Base-by-base conservation (phyloP, 2,329 filamentous ascomycete species). In the Hymenoscyphus linearis region DNA sequence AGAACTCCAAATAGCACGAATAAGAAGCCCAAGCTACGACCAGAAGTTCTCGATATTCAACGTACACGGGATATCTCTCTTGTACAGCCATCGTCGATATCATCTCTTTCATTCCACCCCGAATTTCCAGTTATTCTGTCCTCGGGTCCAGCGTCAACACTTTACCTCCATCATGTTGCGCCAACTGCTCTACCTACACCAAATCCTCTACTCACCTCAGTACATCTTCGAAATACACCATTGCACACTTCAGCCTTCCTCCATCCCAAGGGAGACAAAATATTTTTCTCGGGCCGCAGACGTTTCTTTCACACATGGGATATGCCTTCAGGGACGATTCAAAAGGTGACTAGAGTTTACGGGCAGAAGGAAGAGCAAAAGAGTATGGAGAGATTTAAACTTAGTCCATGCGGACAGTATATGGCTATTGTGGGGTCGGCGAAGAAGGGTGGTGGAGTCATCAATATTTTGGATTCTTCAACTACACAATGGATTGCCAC, bases 251-350 rank as follows among this genome's bases (percentile, higher is more conserved):
- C 93, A 6, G 84, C 89, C 40, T 98, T 99, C 75, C 80, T 92
- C 61, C 84, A 82, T 27, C 85, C 88, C 4, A 77, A 78, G 16
- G 91, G 90, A 65, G 86, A 89, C 65, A 88, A 88, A 68, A 89
- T 99, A 67, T 90, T 96, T 74, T 90, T 97, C 62, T 89, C 92
- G 18, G 93, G 93, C 40, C 88, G 93, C 37, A 85, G 95, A 56
- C 87, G 87, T 65, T 98, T 92, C 78, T 97, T 98, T 76, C 95
- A 98, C 76, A 87, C 89, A 67, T 99, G 95, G 95, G 88, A 98
- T 70, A 82, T 99, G 26, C 80, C 88, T 52, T 87, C 88, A 0
- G 95, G 95, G 52, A 79, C 81, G 13, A 86, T 99, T 55, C 89
- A 93, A 70, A 96, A 96, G 76, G 84, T 96, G 52, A 86, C 85